phyloP scores from a whole-genome alignment of 257 asterid genomes.

The Solanum sejunctum region DNA sequence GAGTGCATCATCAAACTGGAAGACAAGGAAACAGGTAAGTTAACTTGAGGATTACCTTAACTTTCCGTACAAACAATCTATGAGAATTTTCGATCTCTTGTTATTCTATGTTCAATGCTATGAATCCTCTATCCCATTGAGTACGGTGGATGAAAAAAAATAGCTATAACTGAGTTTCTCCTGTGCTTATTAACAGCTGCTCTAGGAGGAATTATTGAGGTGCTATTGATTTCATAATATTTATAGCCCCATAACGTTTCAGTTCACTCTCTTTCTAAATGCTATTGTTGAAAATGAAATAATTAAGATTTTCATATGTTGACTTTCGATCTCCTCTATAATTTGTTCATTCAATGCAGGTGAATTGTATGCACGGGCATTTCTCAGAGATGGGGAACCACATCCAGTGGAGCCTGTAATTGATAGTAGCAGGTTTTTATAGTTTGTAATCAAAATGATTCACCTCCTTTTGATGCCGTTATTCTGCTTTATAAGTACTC shows the following conservation, averaged over 20 bases:
- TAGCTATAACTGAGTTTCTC: background rate
- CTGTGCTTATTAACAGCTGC: background rate
- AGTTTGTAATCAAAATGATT: background rate
- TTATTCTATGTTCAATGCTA: background rate
- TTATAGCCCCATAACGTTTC: background rate
- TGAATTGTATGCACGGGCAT: slow-evolving; percentile 94
- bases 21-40: slow-evolving; percentile 77
- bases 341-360: slow-evolving; percentile 29
- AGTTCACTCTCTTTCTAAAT: background rate
- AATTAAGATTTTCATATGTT: background rate
- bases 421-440: slow-evolving; percentile 93
- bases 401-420: slow-evolving; percentile 98
- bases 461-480: background rate
- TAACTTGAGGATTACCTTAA: background rate
- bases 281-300: background rate
- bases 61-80: background rate
- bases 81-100: background rate
- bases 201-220: background rate
- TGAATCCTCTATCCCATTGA: background rate
- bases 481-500: background rate
- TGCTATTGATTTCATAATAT: background rate
- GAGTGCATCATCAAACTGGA: slow-evolving; percentile 87
- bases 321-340: background rate
- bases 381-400: slow-evolving; percentile 92
- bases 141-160: background rate